phyloP scores from a whole-genome alignment of 495 filamentous ascomycete genomes.

The Aspergillus avenaceus region DNA sequence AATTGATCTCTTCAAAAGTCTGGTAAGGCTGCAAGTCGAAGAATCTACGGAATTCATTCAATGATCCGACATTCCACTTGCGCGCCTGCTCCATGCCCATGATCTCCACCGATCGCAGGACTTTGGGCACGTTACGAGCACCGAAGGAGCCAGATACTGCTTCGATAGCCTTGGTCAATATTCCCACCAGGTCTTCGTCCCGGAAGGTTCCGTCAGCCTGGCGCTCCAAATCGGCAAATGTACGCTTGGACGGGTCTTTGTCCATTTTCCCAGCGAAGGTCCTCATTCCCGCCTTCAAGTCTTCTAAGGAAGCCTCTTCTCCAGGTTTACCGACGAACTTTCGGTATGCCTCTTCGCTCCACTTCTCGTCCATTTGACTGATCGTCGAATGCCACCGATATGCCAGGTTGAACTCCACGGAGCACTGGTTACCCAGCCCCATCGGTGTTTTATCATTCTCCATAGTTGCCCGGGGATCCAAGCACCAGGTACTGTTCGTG shows the following conservation, averaged over 20 bases:
- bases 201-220: constrained; percentile 7
- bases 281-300: constrained; percentile 49
- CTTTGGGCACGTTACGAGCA: constrained; percentile 60
- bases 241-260: constrained; percentile 21
- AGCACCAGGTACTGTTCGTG: constrained; percentile 18
- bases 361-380: constrained; percentile 39
- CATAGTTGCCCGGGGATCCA: constrained; percentile 22
- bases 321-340: constrained; percentile 29
- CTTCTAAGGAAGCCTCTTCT: constrained; percentile 38
- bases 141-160: constrained; percentile 35
- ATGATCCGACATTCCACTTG: constrained; percentile 62
- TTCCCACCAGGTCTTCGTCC: constrained; percentile 13
- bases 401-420: constrained; percentile 49
- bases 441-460: constrained; percentile 7
- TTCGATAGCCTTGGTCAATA: constrained; percentile 6
- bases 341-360: constrained; percentile 34
- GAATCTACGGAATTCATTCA: constrained; percentile 76
- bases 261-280: constrained; percentile 37
- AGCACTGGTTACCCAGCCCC: constrained; percentile 46
- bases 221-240: constrained; percentile 9
- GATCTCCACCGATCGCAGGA: constrained; percentile 66
- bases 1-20: constrained; percentile 52
- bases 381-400: constrained; percentile 48
- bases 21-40: constrained; percentile 63
- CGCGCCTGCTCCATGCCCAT: constrained; percentile 70